Conservation (phyloP, 73 alveolate genomes). For the Paramecium caudatum region DNA sequence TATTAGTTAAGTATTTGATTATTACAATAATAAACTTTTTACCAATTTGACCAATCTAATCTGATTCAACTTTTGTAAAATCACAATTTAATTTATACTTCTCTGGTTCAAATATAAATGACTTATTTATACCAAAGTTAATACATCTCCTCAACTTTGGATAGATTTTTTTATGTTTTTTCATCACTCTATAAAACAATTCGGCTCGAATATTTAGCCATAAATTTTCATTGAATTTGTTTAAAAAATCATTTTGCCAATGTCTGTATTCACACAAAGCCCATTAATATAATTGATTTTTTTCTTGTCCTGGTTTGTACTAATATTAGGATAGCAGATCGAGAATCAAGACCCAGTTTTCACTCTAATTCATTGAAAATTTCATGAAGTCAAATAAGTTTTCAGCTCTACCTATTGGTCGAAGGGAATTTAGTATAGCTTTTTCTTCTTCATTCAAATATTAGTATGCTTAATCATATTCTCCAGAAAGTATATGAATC, state of each 20-base stretch:
- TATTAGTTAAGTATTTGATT: background rate
- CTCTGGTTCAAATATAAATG: background rate
- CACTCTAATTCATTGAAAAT: background rate
- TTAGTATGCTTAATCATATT: background rate
- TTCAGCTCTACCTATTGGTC: background rate
- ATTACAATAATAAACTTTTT: constrained; percentile 2
- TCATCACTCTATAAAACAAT: constrained; percentile 16
- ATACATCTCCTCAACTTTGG: background rate
- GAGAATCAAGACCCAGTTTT: constrained; percentile 23
- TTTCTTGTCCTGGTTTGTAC: background rate
- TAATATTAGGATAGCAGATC: background rate
- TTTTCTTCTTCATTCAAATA: background rate
- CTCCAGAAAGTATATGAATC: background rate
- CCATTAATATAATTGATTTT: constrained; percentile 27
- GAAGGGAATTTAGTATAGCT: background rate
- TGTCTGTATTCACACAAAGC: background rate
- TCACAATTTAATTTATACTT: background rate
- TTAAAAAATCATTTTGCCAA: background rate
- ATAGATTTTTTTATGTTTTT: constrained; percentile 10
- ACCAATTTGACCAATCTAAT: constrained; percentile 38
- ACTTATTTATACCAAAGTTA: constrained; percentile 39
- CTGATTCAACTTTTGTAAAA: background rate
- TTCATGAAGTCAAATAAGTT: constrained; percentile 56
- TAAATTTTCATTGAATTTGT: background rate
- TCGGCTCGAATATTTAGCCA: constrained; percentile 55